Evolutionary conservation across 225 moss, liverwort and hornwort genomes (phyloP), one percentile per base, ranked within the genome.

Genomic region (Polytrichum formosum): DNA sequence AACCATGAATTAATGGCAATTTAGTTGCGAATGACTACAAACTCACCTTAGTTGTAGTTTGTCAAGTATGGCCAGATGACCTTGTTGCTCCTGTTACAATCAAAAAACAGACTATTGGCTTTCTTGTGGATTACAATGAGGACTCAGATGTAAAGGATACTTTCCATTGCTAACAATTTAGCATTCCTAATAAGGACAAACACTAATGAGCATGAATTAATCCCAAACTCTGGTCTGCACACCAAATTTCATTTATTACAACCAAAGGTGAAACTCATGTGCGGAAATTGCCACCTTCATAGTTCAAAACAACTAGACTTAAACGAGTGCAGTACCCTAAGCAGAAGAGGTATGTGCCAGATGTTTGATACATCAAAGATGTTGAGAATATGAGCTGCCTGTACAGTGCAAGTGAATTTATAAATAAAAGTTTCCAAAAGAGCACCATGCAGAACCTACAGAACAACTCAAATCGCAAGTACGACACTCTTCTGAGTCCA

Each of bases 351-450:
- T 70, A 97, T 80, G 55, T 97, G 96, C 93, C 96, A 97, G 59
- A 92, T 97, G 82, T 97, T 97, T 65, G 96, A 86, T 33, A 96
- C 96, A 70, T 96, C 93, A 62, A 79, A 85, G 17, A 96, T 79
- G 70, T 89, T 93, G 9, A 96, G 84, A 62, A 96, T 90, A 77
- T 92, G 87, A 56, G 79, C 80, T 37, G 90, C 89, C 96, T 93
- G 87, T 59, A 68, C 18, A 61, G 46, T 35, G 28, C 61, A 66
- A 13, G 35, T 5, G 1, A 29, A 0, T 2, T 46, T 56, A 21
- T 23, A 68, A 68, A 31, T 21, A 7, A 64, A 0, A 26, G 7
- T 16, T 60, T 21, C 7, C 60, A 61, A 22, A 61, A 7, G 21
- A 61, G 26, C 22, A 22, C 7, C 2, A 22, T n/a, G 10, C 60